Evolutionary conservation across 805 yeast species (phyloP), one percentile per base, ranked within the genome.

Genomic region (Lachancea sp.): DNA sequence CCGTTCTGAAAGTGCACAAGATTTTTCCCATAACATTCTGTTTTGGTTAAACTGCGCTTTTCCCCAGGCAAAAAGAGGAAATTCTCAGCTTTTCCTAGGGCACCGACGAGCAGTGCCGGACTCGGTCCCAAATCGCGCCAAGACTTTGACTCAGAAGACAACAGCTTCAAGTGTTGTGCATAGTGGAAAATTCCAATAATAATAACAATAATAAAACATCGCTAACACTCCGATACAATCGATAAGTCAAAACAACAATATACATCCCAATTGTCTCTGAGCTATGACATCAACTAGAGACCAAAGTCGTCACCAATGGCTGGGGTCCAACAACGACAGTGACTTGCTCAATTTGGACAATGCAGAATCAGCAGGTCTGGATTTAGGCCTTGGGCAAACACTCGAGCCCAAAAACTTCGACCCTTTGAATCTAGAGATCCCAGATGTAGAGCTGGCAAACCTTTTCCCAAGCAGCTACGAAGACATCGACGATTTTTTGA

Each of bases 401-500:
- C 25, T 35, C 11, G 34, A 34, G 7, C 4, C 16, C 19, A 38
- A 29, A 13, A 30, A 29, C 18, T 38, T 29, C n/a, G 27, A 35
- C 18, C n/a, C 26, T 11, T 19, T 27, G 4, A 27, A 16, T 26
- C 18, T 16, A 13, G 20, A 11, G 3, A 25, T 40, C 15, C 26
- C 34, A 26, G 47, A 73, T 45, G 81, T 79, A 43, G 76, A 75
- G 47, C 73, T 80, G 53, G 74, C 72, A 45, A 71, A 66, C 30
- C 57, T 63, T 46, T 57, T 67, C 36, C 69, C 75, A 29, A 70
- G 73, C 39, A 74, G 71, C 52, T 73, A 72, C 58, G 71, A 73
- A 42, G 76, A 79, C 26, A 67, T 78, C 30, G 83, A 78, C 57
- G 74, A 72, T 50, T 60, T 78, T 48, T 67, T 83, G 47, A 76